Percentiles rank a stretch among this genome's conserved stretches.
These are phyloP conservation scores for Thelephora ganbajun DNA, from an alignment of 768 basidiomycete species.

Conservation along the genomic window DNA sequence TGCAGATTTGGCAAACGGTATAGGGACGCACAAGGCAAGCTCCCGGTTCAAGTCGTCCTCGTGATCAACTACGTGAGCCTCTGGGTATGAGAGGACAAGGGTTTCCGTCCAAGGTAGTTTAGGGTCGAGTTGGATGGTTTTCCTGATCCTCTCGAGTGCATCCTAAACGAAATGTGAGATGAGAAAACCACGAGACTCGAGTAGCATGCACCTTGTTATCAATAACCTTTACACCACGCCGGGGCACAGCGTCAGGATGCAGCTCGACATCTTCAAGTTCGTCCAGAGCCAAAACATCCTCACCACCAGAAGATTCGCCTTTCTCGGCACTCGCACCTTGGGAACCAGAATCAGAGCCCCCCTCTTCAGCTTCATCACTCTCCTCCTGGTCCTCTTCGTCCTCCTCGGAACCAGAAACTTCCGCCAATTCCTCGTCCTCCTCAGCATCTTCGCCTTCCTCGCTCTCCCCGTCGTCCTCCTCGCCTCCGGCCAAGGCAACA, in stretches of 20 bases:
- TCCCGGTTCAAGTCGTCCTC: slow-evolving; percentile 89
- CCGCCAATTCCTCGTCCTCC: slow-evolving; percentile 3
- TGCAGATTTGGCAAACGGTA: not conserved
- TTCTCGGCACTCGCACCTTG: too few relatives aligned
- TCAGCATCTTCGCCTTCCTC: slow-evolving; percentile 11
- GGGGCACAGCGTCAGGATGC: slow-evolving; percentile 73
- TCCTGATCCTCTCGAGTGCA: slow-evolving; percentile 70
- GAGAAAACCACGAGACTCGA: not conserved
- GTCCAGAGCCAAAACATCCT: slow-evolving; percentile 47
- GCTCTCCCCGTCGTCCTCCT: slow-evolving; percentile 16
- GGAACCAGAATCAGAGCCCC: not conserved
- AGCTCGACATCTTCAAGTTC: slow-evolving; percentile 47
- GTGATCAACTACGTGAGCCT: slow-evolving; percentile 62
- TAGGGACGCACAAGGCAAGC: slow-evolving; percentile 69
- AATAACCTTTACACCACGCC: slow-evolving; percentile 51
- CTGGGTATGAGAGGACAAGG: slow-evolving; percentile 54
- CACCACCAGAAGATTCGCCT: slow-evolving; percentile 7
- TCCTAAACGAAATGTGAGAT: slow-evolving; percentile 25
- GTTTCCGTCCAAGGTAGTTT: slow-evolving; percentile 81
- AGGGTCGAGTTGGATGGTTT: slow-evolving; percentile 59
- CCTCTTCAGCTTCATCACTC: slow-evolving; percentile 22
- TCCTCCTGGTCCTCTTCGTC: slow-evolving; percentile 23
- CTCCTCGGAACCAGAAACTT: slow-evolving; percentile 5
- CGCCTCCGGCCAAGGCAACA: not conserved
- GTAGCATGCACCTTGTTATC: slow-evolving; percentile 57